A percentile compares a stretch with the other conserved stretches of the same genome.
phyloP scores from a whole-genome alignment of 2,329 filamentous ascomycete species.

The Nemania sp. region DNA sequence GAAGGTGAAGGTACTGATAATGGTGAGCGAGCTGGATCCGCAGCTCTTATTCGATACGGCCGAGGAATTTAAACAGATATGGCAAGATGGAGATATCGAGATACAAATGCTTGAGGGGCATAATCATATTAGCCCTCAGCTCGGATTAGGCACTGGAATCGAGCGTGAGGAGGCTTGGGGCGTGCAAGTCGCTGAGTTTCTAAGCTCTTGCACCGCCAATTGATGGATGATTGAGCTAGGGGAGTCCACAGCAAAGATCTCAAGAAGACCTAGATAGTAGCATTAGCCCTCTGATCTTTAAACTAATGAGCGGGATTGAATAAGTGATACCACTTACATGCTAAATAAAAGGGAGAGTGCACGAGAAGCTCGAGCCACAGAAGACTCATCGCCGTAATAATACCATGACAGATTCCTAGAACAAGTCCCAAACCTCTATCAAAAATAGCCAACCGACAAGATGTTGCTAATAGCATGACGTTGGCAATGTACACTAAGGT shows the following conservation, averaged over 20 bases:
- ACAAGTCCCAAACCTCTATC: not conserved
- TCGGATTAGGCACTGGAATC: constrained; percentile 46
- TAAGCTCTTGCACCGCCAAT: constrained; percentile 32
- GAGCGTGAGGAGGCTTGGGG: constrained; percentile 51
- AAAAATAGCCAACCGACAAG: not conserved
- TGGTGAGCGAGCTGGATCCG: constrained; percentile 48
- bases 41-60: constrained; percentile 42
- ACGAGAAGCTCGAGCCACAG: not conserved
- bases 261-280: not conserved
- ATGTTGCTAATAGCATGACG: not conserved
- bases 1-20: constrained; percentile 41
- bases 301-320: not conserved
- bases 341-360: not conserved
- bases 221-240: not conserved
- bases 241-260: not conserved
- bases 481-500: not conserved
- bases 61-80: constrained; percentile 43
- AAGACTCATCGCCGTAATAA: not conserved
- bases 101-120: constrained; percentile 46
- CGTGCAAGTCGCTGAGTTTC: constrained; percentile 45
- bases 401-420: not conserved
- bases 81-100: constrained; percentile 38
- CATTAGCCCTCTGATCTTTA: not conserved
- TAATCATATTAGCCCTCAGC: constrained; percentile 50
- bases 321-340: not conserved